Evolutionary conservation across 225 moss, liverwort and hornwort genomes (phyloP).

Genomic region (Bryoerythrophyllum caledonicum): DNA sequence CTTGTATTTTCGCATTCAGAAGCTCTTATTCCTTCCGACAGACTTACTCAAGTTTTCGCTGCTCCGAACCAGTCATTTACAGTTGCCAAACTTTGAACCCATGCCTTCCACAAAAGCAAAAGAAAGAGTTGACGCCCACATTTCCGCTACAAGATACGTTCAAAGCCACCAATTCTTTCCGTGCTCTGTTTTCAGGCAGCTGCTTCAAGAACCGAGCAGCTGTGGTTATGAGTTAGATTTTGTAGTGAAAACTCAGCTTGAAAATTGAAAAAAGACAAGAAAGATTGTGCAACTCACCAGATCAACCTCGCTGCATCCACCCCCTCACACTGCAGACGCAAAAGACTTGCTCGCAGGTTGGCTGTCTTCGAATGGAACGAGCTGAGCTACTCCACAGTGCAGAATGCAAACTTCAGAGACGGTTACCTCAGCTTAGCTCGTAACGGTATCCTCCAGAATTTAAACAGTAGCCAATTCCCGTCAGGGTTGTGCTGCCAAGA

Average conservation of each 20-base stretch:
- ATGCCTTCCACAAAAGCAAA: slow-evolving; percentile 1
- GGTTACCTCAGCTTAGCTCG: slow-evolving; percentile 13
- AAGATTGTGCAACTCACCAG: not conserved
- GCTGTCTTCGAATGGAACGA: not conserved
- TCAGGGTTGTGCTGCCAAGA: not conserved
- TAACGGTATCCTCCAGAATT: slow-evolving; percentile 1
- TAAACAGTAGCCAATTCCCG: not conserved
- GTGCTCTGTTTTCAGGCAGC: slow-evolving; percentile 2
- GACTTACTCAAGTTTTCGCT: not conserved
- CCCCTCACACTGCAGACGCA: not conserved
- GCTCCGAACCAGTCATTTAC: not conserved
- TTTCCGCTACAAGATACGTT: not conserved
- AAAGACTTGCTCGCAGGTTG: not conserved
- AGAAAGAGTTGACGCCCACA: not conserved
- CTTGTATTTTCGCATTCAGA: not conserved
- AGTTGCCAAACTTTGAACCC: not conserved
- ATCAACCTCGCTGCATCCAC: not conserved
- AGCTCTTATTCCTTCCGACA: not conserved
- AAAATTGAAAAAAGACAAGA: not conserved
- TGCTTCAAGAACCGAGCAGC: not conserved
- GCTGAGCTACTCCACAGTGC: not conserved
- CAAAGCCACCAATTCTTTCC: not conserved
- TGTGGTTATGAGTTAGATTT: not conserved
- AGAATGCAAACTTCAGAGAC: not conserved
- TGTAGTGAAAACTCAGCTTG: not conserved